Evolutionary conservation across 768 basidiomycete species (phyloP).

Genomic region (Hirschioporus abietinus): DNA sequence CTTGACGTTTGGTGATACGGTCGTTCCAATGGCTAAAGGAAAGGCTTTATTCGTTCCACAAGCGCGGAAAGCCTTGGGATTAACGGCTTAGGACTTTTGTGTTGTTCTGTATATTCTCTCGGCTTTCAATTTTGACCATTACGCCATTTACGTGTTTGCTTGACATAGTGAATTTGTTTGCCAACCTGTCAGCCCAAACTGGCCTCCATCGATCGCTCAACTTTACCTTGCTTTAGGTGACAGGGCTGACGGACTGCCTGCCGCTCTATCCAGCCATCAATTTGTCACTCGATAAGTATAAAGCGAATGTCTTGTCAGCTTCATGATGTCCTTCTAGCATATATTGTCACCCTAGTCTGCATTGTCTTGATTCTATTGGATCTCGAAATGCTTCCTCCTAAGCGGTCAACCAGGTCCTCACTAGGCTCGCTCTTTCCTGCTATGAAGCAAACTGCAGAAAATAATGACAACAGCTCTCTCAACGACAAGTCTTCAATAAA

Average conservation of each 20-base stretch:
- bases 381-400: not conserved
- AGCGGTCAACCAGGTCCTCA: not conserved
- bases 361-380: not conserved
- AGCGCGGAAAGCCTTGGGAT: not conserved
- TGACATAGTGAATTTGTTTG: not conserved
- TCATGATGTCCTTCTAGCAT: not conserved
- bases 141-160: too few species aligned
- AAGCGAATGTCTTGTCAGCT: not conserved
- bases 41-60: constrained; percentile 20
- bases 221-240: not conserved
- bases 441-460: not conserved
- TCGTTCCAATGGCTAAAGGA: constrained; percentile 21
- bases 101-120: not conserved
- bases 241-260: not conserved
- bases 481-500: not conserved
- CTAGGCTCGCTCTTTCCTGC: not conserved
- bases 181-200: not conserved
- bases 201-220: not conserved
- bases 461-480: not conserved
- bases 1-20: constrained; percentile 22
- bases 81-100: not conserved
- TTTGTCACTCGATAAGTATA: not conserved
- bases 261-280: not conserved
- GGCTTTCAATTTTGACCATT: too few species aligned
- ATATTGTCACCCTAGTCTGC: not conserved